Percentiles rank a stretch among this genome's conserved stretches.
These are phyloP conservation scores for Cystobasidium sp. DNA, from an alignment of 1,284 basidiomycete species.

Conservation along the genomic window DNA sequence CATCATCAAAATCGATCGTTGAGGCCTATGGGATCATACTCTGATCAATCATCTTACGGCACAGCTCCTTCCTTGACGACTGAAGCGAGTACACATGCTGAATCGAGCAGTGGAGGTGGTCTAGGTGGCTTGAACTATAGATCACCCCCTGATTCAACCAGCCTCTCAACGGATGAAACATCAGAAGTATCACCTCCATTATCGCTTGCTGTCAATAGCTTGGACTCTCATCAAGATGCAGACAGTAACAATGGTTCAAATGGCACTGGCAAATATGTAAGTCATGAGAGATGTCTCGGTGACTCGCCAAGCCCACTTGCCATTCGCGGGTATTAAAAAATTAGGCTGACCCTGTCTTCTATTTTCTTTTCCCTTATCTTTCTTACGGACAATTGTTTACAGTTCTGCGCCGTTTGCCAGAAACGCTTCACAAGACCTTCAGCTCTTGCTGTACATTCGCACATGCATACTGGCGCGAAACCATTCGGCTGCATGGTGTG, in stretches of 20 bases:
- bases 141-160: not conserved
- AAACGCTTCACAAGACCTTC: constrained; percentile 36
- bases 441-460: constrained; percentile 37
- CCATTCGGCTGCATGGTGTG: constrained; percentile 30
- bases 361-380: not conserved
- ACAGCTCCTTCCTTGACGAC: constrained; percentile 5
- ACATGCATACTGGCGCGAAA: constrained; percentile 42
- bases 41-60: constrained; percentile 15
- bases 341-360: not conserved
- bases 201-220: not conserved
- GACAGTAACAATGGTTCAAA: not conserved
- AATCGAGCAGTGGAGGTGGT: not conserved
- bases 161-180: not conserved
- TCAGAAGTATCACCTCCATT: not conserved
- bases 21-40: not conserved
- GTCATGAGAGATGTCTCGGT: not conserved
- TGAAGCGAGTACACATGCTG: constrained; percentile 2
- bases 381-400: not conserved
- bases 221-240: not conserved
- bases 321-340: not conserved
- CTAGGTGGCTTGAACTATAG: not conserved
- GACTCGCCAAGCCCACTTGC: too few relatives aligned
- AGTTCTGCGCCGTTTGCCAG: constrained; percentile 28
- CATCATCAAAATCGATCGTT: not conserved
- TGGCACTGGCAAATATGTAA: constrained; percentile 32